A percentile compares a stretch with the other conserved stretches of the same genome.
Conservation (phyloP, 2,329 filamentous ascomycete genomes). For the Dichotomopilus funicola region DNA sequence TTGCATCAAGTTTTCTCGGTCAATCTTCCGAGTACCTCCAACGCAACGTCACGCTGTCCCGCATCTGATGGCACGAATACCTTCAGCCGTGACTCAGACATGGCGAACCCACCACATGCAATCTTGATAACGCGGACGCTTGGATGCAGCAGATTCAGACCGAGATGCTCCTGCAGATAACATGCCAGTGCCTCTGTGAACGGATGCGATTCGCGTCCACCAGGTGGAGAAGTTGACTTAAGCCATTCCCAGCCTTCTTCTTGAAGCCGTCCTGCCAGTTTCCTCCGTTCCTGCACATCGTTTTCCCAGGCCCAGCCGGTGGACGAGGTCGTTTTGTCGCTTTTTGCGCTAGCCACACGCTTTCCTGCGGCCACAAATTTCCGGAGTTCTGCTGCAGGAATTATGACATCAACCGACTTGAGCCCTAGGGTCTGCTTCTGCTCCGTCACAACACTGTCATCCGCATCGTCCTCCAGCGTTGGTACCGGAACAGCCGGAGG, state of each 20-base stretch:
- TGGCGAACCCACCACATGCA: slow-evolving; percentile 49
- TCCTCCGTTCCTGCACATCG: slow-evolving; percentile 36
- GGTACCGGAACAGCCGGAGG: slow-evolving; percentile 11
- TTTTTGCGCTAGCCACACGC: not conserved
- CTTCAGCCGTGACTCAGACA: slow-evolving; percentile 48
- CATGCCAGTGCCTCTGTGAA: slow-evolving; percentile 45
- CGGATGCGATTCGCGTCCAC: slow-evolving; percentile 27
- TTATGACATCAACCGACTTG: slow-evolving; percentile 45
- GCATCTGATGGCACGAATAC: slow-evolving; percentile 17
- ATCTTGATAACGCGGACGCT: slow-evolving; percentile 47
- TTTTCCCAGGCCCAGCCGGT: slow-evolving; percentile 25
- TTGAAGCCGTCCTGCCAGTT: slow-evolving; percentile 39
- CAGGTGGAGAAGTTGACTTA: slow-evolving; percentile 4
- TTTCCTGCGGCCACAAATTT: slow-evolving; percentile 41
- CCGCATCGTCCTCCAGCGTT: not conserved
- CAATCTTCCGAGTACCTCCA: too few species aligned
- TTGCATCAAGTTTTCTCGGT: too few species aligned
- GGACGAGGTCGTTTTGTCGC: slow-evolving; percentile 7
- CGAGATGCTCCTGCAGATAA: slow-evolving; percentile 48
- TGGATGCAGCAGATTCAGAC: slow-evolving; percentile 49
- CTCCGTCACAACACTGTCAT: not conserved
- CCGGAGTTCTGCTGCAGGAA: slow-evolving; percentile 41
- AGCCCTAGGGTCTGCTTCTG: slow-evolving; percentile 27
- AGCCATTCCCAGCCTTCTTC: slow-evolving; percentile 52
- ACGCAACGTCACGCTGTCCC: not conserved